These are phyloP conservation scores for Straminergon stramineum DNA, from an alignment of 225 moss, liverwort and hornwort genomes.

Conservation along the genomic window DNA sequence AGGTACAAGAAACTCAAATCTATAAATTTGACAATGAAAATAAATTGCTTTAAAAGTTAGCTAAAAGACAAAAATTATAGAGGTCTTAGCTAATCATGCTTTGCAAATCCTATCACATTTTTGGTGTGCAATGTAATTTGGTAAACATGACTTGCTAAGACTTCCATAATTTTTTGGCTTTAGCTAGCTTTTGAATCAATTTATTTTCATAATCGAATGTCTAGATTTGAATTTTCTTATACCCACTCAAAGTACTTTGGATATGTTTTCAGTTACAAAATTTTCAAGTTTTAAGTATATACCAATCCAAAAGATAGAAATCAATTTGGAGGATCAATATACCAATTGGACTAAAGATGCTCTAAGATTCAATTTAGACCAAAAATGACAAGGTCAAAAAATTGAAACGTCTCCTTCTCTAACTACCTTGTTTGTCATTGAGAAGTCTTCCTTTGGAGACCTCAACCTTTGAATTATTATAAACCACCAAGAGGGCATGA, in stretches of 20 bases:
- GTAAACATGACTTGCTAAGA: not conserved
- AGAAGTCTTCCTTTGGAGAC: rapidly evolving
- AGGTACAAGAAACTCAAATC: not conserved
- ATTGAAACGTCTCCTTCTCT: rapidly evolving
- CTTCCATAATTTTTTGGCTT: not conserved
- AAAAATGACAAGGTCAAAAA: rapidly evolving
- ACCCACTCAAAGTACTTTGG: not conserved
- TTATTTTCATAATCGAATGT: not conserved
- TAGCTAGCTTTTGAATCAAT: not conserved
- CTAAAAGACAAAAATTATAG: not conserved
- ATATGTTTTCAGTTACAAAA: rapidly evolving
- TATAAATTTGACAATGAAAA: not conserved
- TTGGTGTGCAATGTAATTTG: not conserved
- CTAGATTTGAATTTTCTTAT: not conserved
- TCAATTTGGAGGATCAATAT: not conserved
- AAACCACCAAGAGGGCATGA: rapidly evolving
- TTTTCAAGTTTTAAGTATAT: not conserved
- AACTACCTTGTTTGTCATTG: not conserved
- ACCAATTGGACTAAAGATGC: not conserved
- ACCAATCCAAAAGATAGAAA: not conserved
- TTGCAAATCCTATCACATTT: rapidly evolving
- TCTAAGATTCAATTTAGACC: rapidly evolving
- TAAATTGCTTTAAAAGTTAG: not conserved
- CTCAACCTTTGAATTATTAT: rapidly evolving
- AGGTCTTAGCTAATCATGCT: rapidly evolving